Evolutionary conservation across 2,329 filamentous ascomycete genomes (phyloP), one percentile per base, ranked within the genome.

Genomic region (Penicillium sumatraense): DNA sequence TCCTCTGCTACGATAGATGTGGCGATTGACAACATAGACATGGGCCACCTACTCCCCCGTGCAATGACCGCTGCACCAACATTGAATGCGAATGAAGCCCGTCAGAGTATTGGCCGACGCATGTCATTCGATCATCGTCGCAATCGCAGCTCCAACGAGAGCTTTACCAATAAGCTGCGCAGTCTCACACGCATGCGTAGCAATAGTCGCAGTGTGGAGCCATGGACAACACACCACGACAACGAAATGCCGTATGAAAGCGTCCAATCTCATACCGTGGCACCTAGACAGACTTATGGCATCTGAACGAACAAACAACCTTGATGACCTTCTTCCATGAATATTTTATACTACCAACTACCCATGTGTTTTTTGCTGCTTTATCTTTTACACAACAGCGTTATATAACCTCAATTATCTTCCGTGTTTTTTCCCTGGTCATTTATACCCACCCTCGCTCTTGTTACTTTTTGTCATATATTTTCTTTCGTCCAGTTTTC

Each of bases 161-260:
- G 79, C 54, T 78, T 87, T 31, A 80, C 82, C 10, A 77, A 73
- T 49, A 82, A 82, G 57, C 72, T 83, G 51, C 75, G 80, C 24
- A 83, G 79, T 52, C 75, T 86, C 18, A 81, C 82, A 3, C 79
- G 83, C 20, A 84, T 86, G 78, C 78, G 84, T 35, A 85, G 80
- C 66, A 82, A 76, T 48, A 83, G 80, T 59, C 80, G 84, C 51
- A 81, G 79, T 6, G 58, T 65, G 2, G 69, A 71, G 33, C 57
- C 61, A 5, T 69, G 66, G 63, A 52, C 48, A 2, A 55, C 60
- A 20, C 31, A 57, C 33, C 33, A 54, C 9, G 69, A 68, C 23
- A 21, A 52, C 0, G 65, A 67, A 13, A 53, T 64, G 35, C 67
- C 65, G 2, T 68, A 72, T 51, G 68, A 72, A 50, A 66, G 55